Percentiles rank a stretch among this genome's conserved stretches.
Evolutionary conservation across 2,329 filamentous ascomycete genomes (phyloP).

Genomic region (Penicillium sp.): DNA sequence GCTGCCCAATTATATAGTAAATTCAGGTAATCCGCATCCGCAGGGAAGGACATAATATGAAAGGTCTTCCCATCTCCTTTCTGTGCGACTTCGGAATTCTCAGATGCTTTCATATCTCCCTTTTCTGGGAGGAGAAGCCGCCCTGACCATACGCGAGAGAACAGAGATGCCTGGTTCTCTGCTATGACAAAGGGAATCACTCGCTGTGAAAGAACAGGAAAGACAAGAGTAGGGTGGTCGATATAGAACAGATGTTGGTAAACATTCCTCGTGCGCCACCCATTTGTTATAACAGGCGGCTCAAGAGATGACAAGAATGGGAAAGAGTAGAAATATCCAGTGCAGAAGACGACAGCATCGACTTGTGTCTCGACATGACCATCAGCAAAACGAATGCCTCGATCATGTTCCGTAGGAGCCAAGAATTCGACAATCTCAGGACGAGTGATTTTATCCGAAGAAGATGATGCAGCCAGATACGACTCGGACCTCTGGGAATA

Average conservation of each 20-base stretch:
- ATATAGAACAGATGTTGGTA: conserved; percentile 81
- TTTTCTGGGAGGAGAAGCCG: conserved; percentile 63
- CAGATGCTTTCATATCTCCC: conserved; percentile 70
- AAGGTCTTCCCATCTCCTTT: conserved; percentile 53
- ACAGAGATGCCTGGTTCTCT: conserved; percentile 75
- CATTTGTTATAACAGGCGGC: conserved; percentile 64
- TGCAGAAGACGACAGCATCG: conserved; percentile 81
- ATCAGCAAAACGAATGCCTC: conserved; percentile 66
- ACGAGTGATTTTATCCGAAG: conserved; percentile 57
- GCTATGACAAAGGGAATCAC: conserved; percentile 85
- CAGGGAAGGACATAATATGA: conserved; percentile 54
- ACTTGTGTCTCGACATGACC: conserved; percentile 65
- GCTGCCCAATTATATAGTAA: conserved; percentile 45
- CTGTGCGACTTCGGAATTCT: conserved; percentile 43
- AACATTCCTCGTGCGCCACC: conserved; percentile 67
- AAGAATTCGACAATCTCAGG: conserved; percentile 56
- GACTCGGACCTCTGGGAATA: conserved; percentile 59
- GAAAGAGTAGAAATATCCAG: conserved; percentile 82
- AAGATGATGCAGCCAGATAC: conserved; percentile 39
- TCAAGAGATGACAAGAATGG: conserved; percentile 63
- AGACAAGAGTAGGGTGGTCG: conserved; percentile 73
- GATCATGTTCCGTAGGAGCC: conserved; percentile 52
- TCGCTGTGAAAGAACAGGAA: conserved; percentile 73
- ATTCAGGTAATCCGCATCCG: conserved; percentile 49
- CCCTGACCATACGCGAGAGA: conserved; percentile 76